Percentiles rank a stretch among this genome's conserved stretches.
Evolutionary conservation across 306 rosid species (phyloP).

Genomic region (Ziziphus jujuba): DNA sequence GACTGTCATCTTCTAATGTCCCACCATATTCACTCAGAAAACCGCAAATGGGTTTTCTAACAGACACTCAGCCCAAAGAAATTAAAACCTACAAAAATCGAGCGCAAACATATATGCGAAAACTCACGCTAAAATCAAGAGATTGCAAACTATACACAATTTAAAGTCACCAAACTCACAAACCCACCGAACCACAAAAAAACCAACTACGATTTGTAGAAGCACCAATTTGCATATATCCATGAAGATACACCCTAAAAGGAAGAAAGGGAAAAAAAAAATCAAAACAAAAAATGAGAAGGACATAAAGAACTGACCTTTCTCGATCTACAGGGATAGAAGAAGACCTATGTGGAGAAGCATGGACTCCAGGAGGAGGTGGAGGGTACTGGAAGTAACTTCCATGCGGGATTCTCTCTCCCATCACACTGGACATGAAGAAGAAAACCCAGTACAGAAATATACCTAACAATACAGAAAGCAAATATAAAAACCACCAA

Average conservation of each 20-base stretch:
- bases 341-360: constrained; percentile 70
- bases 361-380: constrained; percentile 70
- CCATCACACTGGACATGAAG: constrained; percentile 45
- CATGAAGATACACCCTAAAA: neutral
- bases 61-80: too few relatives aligned
- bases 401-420: constrained; percentile 81
- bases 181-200: constrained; percentile 1
- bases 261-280: neutral
- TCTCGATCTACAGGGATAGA: constrained; percentile 71
- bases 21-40: too few relatives aligned
- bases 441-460: neutral
- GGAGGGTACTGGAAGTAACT: constrained; percentile 90
- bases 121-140: neutral
- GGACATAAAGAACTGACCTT: constrained; percentile 40
- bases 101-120: neutral
- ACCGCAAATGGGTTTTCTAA: too few relatives aligned
- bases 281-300: neutral
- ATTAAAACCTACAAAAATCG: too few relatives aligned
- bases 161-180: neutral
- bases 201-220: neutral
- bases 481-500: too few relatives aligned
- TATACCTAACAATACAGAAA: neutral
- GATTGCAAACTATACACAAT: neutral
- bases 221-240: constrained; percentile 3
- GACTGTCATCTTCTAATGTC: too few relatives aligned